A percentile compares a stretch with the other conserved stretches of the same genome.
Evolutionary conservation across 129 eudicot species (phyloP).

Genomic region (Calendula officinalis): DNA sequence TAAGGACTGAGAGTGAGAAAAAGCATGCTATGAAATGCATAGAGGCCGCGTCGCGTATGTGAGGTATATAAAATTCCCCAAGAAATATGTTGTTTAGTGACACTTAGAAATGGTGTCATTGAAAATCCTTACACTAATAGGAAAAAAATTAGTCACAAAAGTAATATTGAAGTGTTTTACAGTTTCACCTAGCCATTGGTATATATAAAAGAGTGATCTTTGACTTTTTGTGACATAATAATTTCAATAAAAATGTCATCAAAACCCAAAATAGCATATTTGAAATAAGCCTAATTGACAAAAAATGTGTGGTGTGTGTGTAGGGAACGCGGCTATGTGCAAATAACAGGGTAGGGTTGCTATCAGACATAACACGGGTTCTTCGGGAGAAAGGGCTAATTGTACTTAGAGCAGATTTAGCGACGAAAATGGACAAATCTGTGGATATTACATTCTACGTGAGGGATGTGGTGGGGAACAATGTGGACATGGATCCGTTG

Average conservation of each 20-base stretch:
- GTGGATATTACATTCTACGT: conserved; percentile 64
- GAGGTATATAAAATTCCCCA: no score
- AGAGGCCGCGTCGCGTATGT: conserved; percentile 87
- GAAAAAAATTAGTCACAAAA: no score
- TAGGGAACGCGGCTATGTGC: conserved; percentile 72
- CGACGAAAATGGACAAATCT: conserved; percentile 51
- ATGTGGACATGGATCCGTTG: conserved; percentile 47
- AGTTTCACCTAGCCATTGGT: no score
- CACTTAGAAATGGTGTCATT: no score
- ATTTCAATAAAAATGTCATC: no score
- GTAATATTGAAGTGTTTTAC: no score
- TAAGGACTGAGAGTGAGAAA: conserved; percentile 58
- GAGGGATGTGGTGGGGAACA: conserved; percentile 62
- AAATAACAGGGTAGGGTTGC: conserved; percentile 70
- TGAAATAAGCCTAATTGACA: no score
- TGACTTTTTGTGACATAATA: no score
- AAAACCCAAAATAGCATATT: no score
- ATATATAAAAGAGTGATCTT: no score
- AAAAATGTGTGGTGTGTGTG: not conserved
- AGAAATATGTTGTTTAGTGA: no score
- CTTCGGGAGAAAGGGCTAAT: conserved; percentile 73
- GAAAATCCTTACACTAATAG: no score
- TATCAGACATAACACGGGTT: conserved; percentile 72
- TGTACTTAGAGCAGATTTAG: conserved; percentile 69
- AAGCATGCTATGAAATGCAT: conserved; percentile 62